These are phyloP conservation scores for Ceratocystis smalleyi DNA, from an alignment of 2,329 filamentous ascomycete species.

Conservation along the genomic window DNA sequence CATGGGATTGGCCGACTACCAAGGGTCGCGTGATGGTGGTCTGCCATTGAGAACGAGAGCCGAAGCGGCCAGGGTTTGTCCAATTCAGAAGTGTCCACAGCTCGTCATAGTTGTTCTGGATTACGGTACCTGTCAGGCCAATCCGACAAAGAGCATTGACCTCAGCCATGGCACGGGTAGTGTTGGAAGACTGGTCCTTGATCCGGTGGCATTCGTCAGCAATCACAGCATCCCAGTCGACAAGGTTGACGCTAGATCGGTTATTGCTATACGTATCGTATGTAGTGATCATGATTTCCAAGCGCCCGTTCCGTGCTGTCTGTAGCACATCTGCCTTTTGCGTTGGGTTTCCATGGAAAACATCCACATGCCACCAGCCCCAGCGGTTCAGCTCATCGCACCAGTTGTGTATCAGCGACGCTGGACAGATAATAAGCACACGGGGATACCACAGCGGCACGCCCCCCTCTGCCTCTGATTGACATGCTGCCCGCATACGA, in stretches of 20 bases:
- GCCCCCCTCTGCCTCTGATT: not conserved
- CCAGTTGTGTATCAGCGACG: conserved; percentile 83
- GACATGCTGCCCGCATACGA: conserved; percentile 49
- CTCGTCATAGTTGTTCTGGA: conserved; percentile 96
- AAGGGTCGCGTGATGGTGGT: conserved; percentile 62
- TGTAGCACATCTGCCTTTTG: conserved; percentile 53
- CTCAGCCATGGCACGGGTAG: conserved; percentile 74
- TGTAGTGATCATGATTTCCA: conserved; percentile 89
- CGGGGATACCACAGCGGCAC: conserved; percentile 33
- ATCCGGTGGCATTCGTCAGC: conserved; percentile 87
- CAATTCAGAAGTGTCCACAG: conserved; percentile 93
- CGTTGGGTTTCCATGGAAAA: conserved; percentile 52
- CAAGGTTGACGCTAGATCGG: conserved; percentile 56
- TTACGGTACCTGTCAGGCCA: conserved; percentile 85
- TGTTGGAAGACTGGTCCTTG: conserved; percentile 63
- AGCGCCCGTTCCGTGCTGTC: conserved; percentile 56
- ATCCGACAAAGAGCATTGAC: conserved; percentile 86
- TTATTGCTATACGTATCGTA: conserved; percentile 80
- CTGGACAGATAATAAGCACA: conserved; percentile 75
- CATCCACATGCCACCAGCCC: conserved; percentile 89
- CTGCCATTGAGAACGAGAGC: conserved; percentile 57
- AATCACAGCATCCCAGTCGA: conserved; percentile 86
- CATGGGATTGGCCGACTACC: conserved; percentile 78
- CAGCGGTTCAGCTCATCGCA: conserved; percentile 69
- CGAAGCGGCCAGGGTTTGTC: conserved; percentile 69